Base-by-base conservation (phyloP, 257 asterid genomes). In the Plantago ovata region DNA sequence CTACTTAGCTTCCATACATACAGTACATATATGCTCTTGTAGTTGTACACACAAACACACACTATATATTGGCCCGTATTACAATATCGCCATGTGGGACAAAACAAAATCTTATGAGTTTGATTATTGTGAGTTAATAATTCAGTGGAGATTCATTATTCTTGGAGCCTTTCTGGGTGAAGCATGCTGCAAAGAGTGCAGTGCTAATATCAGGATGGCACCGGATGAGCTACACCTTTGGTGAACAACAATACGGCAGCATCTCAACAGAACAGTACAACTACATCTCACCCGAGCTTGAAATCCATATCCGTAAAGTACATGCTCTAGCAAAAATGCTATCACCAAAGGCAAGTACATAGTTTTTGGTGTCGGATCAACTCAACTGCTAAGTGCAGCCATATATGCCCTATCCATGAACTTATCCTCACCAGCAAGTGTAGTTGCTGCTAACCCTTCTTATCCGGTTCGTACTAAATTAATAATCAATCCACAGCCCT, bases 141-240 rank as follows among this genome's bases (percentile, higher is more conserved):
- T 75, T 76, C 74, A 80, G 81, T 59, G n/a, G n/a, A n/a, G n/a
- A n/a, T n/a, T n/a, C n/a, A n/a, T n/a, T n/a, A n/a, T n/a, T n/a
- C n/a, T n/a, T 80, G 69, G 86, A 80, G 70, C 81, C 79, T 10
- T 80, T 67, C 23, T 80, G 83, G 86, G 36, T 66, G 73, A 60
- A 70, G 19, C 51, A 75, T 48, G 88, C 85, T 38, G 72, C 72
- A 1, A 67, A 56, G 13, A 79, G 90, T 63, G 94, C 90, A 42
- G 68, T 83, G 0, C 12, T 85, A 2, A 45, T 85, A 7, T 28
- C 90, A 39, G 96, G 95, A 5, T 85, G 96, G 93, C 95, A 85
- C 59, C 63, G 96, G 58, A 85, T 88, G 96, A 74, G 94, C 62
- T 85, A 88, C 53, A 0, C 0, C 0, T 88, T 66, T 38, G 4